Evolutionary conservation across 352 stramenopile genomes (phyloP).

Genomic region (Globisporangium cystogenes): DNA sequence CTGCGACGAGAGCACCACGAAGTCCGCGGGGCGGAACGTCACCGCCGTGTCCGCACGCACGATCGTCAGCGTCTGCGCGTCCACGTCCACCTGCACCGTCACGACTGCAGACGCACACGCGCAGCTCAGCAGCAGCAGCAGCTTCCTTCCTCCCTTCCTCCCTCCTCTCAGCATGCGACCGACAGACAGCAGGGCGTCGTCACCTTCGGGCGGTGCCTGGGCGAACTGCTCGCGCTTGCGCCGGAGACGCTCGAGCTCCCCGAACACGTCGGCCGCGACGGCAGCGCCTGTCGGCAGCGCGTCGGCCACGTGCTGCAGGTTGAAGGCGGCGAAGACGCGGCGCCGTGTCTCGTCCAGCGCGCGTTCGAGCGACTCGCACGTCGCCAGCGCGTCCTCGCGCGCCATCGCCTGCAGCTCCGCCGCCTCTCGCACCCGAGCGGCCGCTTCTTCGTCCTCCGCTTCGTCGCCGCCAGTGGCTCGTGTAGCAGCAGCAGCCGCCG

Average conservation of each 20-base stretch:
- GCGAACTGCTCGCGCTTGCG: slow-evolving; percentile 10
- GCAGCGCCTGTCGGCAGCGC: slow-evolving; percentile 27
- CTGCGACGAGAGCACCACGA: slow-evolving; percentile 41
- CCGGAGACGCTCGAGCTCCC: slow-evolving; percentile 14
- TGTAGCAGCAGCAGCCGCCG: background rate
- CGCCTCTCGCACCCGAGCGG: background rate
- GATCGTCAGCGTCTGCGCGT: background rate
- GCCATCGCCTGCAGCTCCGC: background rate
- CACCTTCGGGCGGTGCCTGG: background rate
- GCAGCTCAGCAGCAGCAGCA: too few species aligned
- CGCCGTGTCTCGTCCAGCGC: slow-evolving; percentile 22
- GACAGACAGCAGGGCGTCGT: background rate
- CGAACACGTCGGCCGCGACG: slow-evolving; percentile 34
- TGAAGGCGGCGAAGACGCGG: slow-evolving; percentile 33
- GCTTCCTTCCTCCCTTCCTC: too few species aligned
- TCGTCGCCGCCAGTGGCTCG: background rate
- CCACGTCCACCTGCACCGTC: background rate
- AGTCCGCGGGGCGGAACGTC: slow-evolving; percentile 39
- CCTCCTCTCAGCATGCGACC: too few species aligned
- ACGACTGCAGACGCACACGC: background rate
- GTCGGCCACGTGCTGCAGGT: slow-evolving; percentile 49
- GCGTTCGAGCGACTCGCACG: slow-evolving; percentile 12
- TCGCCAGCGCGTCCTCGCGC: background rate
- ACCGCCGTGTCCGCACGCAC: background rate
- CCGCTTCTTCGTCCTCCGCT: background rate